phyloP scores from a whole-genome alignment of 257 asterid genomes.

The Henckelia pumila region DNA sequence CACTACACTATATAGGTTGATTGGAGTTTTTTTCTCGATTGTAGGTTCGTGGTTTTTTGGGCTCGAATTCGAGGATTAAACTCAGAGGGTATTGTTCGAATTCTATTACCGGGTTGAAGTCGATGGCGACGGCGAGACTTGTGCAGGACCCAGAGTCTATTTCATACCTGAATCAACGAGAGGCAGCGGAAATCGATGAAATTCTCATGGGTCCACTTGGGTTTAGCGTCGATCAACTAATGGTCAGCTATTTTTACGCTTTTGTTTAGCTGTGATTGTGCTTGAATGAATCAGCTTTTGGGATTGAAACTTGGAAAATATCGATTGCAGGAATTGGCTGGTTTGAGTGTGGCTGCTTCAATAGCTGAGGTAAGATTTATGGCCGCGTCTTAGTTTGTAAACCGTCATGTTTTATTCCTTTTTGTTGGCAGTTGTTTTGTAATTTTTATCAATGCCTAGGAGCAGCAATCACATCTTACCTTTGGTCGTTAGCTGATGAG shows the following conservation, averaged over 20 bases:
- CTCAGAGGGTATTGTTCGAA: slow-evolving; percentile 37
- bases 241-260: slow-evolving; percentile 40
- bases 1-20: slow-evolving; percentile 12
- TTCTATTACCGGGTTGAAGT: slow-evolving; percentile 30
- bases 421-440: background rate
- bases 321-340: slow-evolving; percentile 86
- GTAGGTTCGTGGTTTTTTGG: slow-evolving; percentile 38
- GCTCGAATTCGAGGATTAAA: slow-evolving; percentile 31
- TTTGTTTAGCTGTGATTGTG: background rate
- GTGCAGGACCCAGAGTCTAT: slow-evolving; percentile 49
- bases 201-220: slow-evolving; percentile 96
- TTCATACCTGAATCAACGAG: slow-evolving; percentile 68
- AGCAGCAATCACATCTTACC: background rate
- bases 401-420: background rate
- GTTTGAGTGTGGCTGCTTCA: slow-evolving; percentile 91
- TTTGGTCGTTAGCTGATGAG: background rate
- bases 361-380: slow-evolving; percentile 65
- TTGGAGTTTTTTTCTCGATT: slow-evolving; percentile 21
- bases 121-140: slow-evolving; percentile 58
- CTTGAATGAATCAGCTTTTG: slow-evolving; percentile 21
- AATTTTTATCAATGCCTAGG: background rate
- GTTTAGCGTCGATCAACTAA: slow-evolving; percentile 91
- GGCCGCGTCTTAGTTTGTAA: background rate
- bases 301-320: slow-evolving; percentile 11
- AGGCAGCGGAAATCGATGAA: slow-evolving; percentile 87